Percentiles rank a stretch among this genome's conserved stretches.
These are phyloP conservation scores for Wallacemonas sp. DNA, from an alignment of 208 protist genomes.

Conservation along the genomic window DNA sequence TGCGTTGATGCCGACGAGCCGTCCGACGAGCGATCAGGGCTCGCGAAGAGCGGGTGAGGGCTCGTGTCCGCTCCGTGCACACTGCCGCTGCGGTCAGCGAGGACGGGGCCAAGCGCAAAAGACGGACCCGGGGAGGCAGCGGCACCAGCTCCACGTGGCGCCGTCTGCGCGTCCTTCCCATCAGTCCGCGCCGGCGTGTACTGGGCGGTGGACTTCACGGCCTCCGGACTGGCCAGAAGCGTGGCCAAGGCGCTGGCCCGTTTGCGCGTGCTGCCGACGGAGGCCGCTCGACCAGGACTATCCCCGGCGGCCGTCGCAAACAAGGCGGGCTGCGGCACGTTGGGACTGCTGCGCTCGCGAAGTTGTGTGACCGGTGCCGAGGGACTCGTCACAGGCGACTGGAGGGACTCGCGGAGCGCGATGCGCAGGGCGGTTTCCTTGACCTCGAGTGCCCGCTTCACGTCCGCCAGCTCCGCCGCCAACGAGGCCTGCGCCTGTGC, in stretches of 20 bases:
- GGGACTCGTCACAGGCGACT: too few relatives aligned
- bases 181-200: too few relatives aligned
- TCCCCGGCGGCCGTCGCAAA: background rate
- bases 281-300: background rate
- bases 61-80: too few relatives aligned
- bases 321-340: background rate
- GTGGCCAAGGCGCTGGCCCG: background rate
- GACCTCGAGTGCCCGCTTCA: constrained; percentile 29
- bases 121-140: too few relatives aligned
- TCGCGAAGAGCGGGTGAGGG: background rate
- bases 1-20: background rate
- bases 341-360: background rate
- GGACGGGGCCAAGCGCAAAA: too few relatives aligned
- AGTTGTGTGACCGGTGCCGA: background rate
- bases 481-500: too few relatives aligned
- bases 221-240: background rate
- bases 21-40: background rate
- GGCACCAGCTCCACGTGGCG: too few relatives aligned
- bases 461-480: constrained; percentile 23
- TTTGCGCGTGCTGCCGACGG: background rate
- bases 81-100: too few relatives aligned
- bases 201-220: background rate
- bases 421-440: constrained; percentile 56
- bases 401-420: constrained; percentile 32
- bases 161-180: too few relatives aligned